Evolutionary conservation across 2,329 filamentous ascomycete genomes (phyloP).

Genomic region (Diaporthe nobilis): DNA sequence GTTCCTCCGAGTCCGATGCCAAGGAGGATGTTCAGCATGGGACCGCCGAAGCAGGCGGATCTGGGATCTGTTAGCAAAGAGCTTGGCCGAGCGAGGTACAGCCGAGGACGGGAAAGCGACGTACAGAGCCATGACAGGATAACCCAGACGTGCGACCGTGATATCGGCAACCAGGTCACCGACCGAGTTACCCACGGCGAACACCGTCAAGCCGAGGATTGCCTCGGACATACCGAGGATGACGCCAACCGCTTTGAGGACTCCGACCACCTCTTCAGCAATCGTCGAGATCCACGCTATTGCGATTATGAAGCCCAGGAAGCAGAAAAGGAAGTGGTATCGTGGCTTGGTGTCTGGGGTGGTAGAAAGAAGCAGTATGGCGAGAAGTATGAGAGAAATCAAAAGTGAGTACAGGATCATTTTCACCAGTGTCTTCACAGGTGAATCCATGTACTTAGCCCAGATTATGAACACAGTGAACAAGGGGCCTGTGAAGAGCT

Average conservation of each 20-base stretch:
- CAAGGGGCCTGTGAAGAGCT: constrained; percentile 88
- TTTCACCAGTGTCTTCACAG: constrained; percentile 65
- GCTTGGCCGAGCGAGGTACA: neutral
- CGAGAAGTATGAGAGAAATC: constrained; percentile 76
- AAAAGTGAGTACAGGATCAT: constrained; percentile 77
- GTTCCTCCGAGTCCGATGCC: constrained; percentile 93
- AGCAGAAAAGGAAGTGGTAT: constrained; percentile 85
- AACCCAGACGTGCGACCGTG: constrained; percentile 92
- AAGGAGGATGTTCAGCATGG: constrained; percentile 96
- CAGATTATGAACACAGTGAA: constrained; percentile 85
- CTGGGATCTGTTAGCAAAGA: constrained; percentile 53
- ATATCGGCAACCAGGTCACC: constrained; percentile 96
- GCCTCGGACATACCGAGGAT: constrained; percentile 95
- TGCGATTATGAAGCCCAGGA: constrained; percentile 90
- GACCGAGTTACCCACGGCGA: constrained; percentile 95
- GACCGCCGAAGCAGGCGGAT: constrained; percentile 96
- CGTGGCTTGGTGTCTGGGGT: constrained; percentile 75
- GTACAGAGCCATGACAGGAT: constrained; percentile 92
- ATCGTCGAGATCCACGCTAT: constrained; percentile 98
- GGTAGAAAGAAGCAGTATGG: constrained; percentile 77
- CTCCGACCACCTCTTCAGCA: constrained; percentile 93
- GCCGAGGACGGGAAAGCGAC: constrained; percentile 49
- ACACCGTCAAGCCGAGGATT: constrained; percentile 93
- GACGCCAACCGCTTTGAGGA: constrained; percentile 92
- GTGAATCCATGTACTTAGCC: constrained; percentile 73